Conservation (phyloP, 164 flowering plant genomes). For the Tinospora cordifolia region DNA sequence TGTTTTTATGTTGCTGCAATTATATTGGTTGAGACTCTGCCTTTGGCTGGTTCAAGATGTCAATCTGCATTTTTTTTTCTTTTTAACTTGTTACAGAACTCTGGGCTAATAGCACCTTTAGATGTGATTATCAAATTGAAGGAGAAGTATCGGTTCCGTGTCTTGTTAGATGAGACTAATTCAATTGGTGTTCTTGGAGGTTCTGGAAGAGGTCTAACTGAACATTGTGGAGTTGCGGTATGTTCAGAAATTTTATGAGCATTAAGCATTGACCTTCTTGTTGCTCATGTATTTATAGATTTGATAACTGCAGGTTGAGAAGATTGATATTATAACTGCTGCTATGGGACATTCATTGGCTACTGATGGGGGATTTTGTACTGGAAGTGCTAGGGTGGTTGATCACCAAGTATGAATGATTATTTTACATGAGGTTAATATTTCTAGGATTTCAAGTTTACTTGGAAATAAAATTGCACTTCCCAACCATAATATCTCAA, state of each 20-base stretch:
- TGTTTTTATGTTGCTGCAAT: not conserved
- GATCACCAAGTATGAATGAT: constrained; percentile 75
- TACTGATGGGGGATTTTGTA: constrained; percentile 96
- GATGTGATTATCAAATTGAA: constrained; percentile 77
- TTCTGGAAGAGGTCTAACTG: constrained; percentile 90
- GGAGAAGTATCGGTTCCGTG: constrained; percentile 84
- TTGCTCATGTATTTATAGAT: constrained; percentile 13
- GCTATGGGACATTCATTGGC: constrained; percentile 97
- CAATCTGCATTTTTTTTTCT: not conserved
- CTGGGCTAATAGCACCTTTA: constrained; percentile 90
- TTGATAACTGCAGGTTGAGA: constrained; percentile 54
- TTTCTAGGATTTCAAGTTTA: not conserved
- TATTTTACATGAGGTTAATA: not conserved
- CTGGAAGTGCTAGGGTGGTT: constrained; percentile 83
- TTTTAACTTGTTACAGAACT: constrained; percentile 51
- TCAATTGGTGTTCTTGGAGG: constrained; percentile 91
- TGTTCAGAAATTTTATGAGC: constrained; percentile 14
- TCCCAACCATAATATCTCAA: not conserved
- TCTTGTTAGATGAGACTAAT: constrained; percentile 88
- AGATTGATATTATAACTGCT: constrained; percentile 90
- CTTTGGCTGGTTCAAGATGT: not conserved
- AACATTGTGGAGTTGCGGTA: constrained; percentile 75
- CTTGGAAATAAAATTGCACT: not conserved
- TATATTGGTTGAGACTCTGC: not conserved
- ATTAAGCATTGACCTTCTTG: constrained; percentile 8